phyloP scores from a whole-genome alignment of 768 basidiomycete species.

The Austroboletus festivus region DNA sequence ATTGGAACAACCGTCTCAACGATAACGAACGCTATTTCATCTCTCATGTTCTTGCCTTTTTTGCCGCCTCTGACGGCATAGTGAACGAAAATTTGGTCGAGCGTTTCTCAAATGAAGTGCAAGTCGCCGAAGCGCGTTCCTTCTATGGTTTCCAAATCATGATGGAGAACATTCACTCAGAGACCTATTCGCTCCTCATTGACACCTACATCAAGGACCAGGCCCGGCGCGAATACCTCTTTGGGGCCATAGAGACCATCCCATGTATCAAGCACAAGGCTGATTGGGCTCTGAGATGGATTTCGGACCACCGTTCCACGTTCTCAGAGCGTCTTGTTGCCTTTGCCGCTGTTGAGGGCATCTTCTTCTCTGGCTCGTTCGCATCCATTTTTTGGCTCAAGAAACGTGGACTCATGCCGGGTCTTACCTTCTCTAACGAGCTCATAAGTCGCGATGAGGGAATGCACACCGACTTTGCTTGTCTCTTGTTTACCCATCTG shows the following conservation, averaged over 20 bases:
- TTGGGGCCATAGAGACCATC: conserved; percentile 91
- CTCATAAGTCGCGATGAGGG: conserved; percentile 95
- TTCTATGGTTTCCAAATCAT: conserved; percentile 99
- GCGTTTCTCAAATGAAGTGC: conserved; percentile 90
- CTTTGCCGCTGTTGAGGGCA: conserved; percentile 94
- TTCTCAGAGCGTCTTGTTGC: conserved; percentile 90
- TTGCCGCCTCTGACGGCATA: conserved; percentile 94
- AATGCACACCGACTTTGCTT: conserved; percentile 95
- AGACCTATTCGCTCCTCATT: conserved; percentile 94
- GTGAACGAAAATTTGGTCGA: conserved; percentile 96
- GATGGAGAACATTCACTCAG: conserved; percentile 98
- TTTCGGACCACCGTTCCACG: conserved; percentile 71
- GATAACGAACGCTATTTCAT: conserved; percentile 85
- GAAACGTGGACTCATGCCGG: conserved; percentile 97
- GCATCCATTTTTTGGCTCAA: conserved; percentile 96
- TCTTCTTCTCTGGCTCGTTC: conserved; percentile 94
- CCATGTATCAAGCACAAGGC: conserved; percentile 92
- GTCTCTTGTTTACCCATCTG: conserved; percentile 82
- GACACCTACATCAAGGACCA: conserved; percentile 91
- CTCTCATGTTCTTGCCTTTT: conserved; percentile 92
- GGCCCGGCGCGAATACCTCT: conserved; percentile 71
- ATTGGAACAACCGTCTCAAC: conserved; percentile 43
- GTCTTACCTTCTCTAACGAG: conserved; percentile 94
- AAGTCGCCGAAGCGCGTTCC: conserved; percentile 88
- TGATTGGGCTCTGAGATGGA: conserved; percentile 94